These are phyloP conservation scores for Eragrostis nindensis DNA, from an alignment of 176 grass and related monocot species.

Conservation along the genomic window DNA sequence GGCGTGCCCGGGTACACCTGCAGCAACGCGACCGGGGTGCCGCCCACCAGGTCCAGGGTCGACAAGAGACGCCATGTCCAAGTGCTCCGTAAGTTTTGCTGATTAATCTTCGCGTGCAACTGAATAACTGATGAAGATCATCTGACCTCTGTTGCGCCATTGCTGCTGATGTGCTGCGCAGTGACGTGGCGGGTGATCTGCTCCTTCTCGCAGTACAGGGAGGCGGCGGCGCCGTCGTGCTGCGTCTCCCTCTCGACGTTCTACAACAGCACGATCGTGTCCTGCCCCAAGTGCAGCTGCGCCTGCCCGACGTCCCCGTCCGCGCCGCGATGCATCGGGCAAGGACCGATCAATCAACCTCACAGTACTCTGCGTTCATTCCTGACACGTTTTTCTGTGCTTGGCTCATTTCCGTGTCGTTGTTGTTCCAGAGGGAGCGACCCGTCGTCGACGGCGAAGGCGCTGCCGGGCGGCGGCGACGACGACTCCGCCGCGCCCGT, in stretches of 20 bases:
- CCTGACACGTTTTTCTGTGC: neutral
- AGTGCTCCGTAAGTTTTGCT: conserved; percentile 58
- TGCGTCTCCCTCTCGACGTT: conserved; percentile 75
- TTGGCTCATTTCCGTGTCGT: neutral
- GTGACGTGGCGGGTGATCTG: conserved; percentile 77
- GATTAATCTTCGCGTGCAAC: no score
- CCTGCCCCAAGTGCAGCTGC: conserved; percentile 67
- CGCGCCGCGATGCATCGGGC: conserved; percentile 49
- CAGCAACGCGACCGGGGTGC: conserved; percentile 50
- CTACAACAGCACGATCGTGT: conserved; percentile 63
- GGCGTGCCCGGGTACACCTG: conserved; percentile 75
- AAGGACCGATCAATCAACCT: neutral
- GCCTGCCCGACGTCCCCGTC: conserved; percentile 32
- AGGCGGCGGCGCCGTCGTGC: conserved; percentile 46
- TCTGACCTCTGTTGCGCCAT: neutral
- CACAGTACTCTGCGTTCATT: neutral
- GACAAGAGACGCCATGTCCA: conserved; percentile 40
- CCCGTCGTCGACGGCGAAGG: neutral
- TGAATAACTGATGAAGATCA: no score
- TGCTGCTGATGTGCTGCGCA: conserved; percentile 31
- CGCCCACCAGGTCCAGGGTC: conserved; percentile 44
- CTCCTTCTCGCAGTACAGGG: conserved; percentile 77
- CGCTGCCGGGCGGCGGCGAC: neutral
- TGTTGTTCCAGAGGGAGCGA: conserved; percentile 15
- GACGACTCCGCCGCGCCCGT: neutral